phyloP scores from a whole-genome alignment of 441 rosid species.

The Breynia disticha region DNA sequence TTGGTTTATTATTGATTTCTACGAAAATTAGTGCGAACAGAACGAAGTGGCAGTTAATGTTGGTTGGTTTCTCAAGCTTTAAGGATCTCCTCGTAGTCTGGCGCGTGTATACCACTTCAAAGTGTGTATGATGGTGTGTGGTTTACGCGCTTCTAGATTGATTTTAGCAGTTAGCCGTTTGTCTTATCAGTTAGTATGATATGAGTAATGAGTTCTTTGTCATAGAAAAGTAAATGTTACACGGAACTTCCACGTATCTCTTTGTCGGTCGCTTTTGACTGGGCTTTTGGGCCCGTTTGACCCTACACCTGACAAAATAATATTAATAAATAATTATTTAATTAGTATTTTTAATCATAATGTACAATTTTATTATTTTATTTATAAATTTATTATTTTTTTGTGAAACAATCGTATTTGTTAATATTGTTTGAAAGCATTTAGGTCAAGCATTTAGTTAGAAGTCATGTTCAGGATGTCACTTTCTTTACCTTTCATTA shows the following conservation, averaged over 20 bases:
- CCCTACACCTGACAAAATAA: too few species aligned
- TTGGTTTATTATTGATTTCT: neutral
- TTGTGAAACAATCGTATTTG: too few species aligned
- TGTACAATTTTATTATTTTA: too few species aligned
- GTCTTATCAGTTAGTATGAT: conserved; percentile 9
- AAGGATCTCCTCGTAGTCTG: neutral
- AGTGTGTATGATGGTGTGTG: neutral
- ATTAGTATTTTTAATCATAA: too few species aligned
- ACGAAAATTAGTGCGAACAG: conserved; percentile 11
- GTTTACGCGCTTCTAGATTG: conserved; percentile 8
- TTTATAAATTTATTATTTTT: too few species aligned
- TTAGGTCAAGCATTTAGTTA: too few species aligned
- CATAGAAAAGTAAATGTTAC: neutral
- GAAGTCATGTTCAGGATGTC: too few species aligned
- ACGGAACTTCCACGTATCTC: conserved; percentile 17
- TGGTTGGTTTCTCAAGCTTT: conserved; percentile 1
- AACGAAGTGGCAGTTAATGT: conserved; percentile 22
- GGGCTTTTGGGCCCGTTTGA: conserved; percentile 6
- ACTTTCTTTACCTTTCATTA: neutral
- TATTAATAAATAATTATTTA: too few species aligned
- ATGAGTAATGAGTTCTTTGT: neutral
- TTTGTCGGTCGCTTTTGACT: conserved; percentile 8
- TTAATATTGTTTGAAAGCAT: too few species aligned
- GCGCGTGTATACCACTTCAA: neutral
- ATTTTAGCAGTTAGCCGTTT: too few species aligned